phyloP scores from a whole-genome alignment of 2,329 filamentous ascomycete species.

The Fusarium sp. region DNA sequence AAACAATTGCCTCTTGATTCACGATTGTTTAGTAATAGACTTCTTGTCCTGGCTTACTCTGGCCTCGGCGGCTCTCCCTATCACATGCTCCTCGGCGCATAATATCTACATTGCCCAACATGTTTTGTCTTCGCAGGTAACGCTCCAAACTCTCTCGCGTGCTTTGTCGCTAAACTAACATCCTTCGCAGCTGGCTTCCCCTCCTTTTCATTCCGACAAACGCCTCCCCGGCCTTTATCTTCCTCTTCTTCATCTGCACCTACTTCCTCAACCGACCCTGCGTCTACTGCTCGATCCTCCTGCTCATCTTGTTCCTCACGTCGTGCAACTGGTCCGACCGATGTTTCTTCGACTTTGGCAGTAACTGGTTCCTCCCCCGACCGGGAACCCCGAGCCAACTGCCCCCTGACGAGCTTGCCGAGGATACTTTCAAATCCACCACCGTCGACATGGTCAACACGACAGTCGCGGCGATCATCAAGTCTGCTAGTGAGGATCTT shows the following conservation, averaged over 20 bases:
- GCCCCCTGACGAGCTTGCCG: slow-evolving; percentile 48
- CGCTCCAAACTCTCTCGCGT: slow-evolving; percentile 18
- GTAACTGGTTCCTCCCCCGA: slow-evolving; percentile 94
- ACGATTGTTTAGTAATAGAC: background rate
- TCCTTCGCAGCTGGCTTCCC: slow-evolving; percentile 80
- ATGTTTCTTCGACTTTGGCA: slow-evolving; percentile 93
- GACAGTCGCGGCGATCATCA: slow-evolving; percentile 77
- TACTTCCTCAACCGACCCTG: slow-evolving; percentile 98
- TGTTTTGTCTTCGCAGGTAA: slow-evolving; percentile 76
- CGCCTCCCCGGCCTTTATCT: slow-evolving; percentile 86
- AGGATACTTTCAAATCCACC: slow-evolving; percentile 62
- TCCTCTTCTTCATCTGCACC: slow-evolving; percentile 91
- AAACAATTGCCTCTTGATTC: background rate
- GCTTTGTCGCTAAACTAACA: slow-evolving; percentile 20
- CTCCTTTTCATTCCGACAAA: slow-evolving; percentile 91
- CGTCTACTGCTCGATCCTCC: slow-evolving; percentile 96
- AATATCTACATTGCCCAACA: slow-evolving; percentile 51
- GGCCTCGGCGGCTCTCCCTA: slow-evolving; percentile 26
- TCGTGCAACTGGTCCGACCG: slow-evolving; percentile 91
- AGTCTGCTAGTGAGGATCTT: slow-evolving; percentile 75
- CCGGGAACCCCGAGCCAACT: slow-evolving; percentile 54
- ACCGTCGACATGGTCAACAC: slow-evolving; percentile 74
- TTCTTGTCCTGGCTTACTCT: background rate
- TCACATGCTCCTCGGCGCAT: slow-evolving; percentile 30
- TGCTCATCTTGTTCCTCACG: slow-evolving; percentile 93